phyloP scores from a whole-genome alignment of 495 filamentous ascomycete species.

The Margaritispora aquatica region DNA sequence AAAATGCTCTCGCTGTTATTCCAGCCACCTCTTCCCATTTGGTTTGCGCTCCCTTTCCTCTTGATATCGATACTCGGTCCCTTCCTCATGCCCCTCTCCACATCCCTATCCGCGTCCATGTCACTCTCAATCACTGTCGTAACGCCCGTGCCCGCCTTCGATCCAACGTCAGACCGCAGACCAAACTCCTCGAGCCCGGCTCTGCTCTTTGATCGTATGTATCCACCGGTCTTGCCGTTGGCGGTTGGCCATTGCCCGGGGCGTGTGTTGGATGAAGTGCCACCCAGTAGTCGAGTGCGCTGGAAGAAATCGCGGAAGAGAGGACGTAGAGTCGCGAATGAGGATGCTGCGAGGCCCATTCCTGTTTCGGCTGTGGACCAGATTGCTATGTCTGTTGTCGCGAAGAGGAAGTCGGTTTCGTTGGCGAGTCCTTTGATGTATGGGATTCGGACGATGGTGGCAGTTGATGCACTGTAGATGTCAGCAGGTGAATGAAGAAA shows the following conservation, averaged over 20 bases:
- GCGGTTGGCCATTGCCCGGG: constrained; percentile 7
- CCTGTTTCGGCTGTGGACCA: constrained; percentile 28
- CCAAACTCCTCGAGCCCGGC: constrained; percentile 7
- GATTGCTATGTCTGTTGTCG: constrained; percentile 28
- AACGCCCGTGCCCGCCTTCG: constrained; percentile 1
- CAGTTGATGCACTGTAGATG: constrained; percentile 19
- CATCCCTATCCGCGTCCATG: neutral
- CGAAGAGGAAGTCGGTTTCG: constrained; percentile 24
- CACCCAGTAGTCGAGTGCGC: constrained; percentile 8
- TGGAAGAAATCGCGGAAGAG: constrained; percentile 22
- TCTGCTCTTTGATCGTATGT: constrained; percentile 3
- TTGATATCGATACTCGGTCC: neutral
- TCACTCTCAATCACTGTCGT: constrained; percentile 13
- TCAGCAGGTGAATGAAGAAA: constrained; percentile 7
- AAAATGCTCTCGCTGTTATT: constrained; percentile 9
- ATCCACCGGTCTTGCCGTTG: neutral
- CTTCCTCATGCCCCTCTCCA: neutral
- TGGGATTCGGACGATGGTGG: constrained; percentile 35
- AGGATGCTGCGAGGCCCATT: constrained; percentile 27
- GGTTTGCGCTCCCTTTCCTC: neutral
- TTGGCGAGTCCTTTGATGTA: constrained; percentile 28
- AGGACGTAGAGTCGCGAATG: constrained; percentile 27
- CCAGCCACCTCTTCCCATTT: neutral
- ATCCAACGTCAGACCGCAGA: constrained; percentile 14
- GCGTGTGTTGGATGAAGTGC: neutral